Percentiles rank a stretch among this genome's conserved stretches.
phyloP scores from a whole-genome alignment of 352 stramenopile species.

The Globisporangium abappressorium region DNA sequence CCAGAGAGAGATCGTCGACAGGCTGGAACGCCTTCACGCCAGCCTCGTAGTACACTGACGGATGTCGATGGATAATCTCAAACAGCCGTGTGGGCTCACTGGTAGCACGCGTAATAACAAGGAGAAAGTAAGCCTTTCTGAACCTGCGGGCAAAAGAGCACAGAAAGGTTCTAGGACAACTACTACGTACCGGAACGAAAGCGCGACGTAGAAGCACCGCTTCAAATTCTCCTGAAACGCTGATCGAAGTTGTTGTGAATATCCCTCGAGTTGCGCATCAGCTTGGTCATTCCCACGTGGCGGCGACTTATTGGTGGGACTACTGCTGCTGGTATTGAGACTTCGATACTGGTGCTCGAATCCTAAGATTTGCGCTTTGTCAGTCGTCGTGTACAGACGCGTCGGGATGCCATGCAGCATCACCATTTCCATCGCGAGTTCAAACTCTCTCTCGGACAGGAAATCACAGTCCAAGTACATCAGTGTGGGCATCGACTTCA shows the following conservation, averaged over 20 bases:
- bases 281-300: background rate
- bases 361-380: constrained; percentile 48
- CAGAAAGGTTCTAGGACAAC: background rate
- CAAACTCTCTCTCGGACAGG: constrained; percentile 29
- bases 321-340: background rate
- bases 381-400: constrained; percentile 42
- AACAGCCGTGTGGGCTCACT: constrained; percentile 34
- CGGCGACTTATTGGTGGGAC: background rate
- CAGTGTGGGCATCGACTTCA: constrained; percentile 46
- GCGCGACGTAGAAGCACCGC: constrained; percentile 46
- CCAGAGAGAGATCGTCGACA: constrained; percentile 18
- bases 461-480: constrained; percentile 61
- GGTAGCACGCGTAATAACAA: background rate
- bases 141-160: background rate
- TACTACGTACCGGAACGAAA: constrained; percentile 38
- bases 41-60: constrained; percentile 45
- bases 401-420: constrained; percentile 38
- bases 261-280: background rate
- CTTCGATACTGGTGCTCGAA: constrained; percentile 31
- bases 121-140: background rate
- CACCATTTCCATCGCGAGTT: constrained; percentile 40
- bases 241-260: constrained; percentile 11
- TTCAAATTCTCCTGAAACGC: constrained; percentile 55
- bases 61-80: constrained; percentile 33
- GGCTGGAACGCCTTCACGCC: constrained; percentile 38